Evolutionary conservation across 1,139 yeast genomes (phyloP), one percentile per base, ranked within the genome.

Genomic region (Taphrina pruni): DNA sequence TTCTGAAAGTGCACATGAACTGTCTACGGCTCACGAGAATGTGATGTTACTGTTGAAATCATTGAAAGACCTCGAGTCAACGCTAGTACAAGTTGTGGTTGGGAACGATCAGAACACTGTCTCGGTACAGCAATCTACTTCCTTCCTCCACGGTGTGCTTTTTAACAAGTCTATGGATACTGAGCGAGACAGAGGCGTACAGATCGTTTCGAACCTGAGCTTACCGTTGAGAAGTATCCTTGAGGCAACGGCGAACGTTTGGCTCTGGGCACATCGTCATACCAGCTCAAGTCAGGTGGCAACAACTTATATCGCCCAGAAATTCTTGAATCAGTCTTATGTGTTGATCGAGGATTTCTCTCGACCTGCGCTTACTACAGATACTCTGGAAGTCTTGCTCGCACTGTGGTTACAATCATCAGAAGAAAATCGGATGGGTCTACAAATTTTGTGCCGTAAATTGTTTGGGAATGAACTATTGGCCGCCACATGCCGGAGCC

Each of bases 11-110:
- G 26, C n/a, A 1, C 38, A 32, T 6, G 62, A 58, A 38, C 43
- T 32, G 26, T 45, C 43, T 6, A 58, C 62, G 32, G 62, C 62
- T 9, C 62, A 43, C 20, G 51, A 43, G 39, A 58, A 58, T 41
- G 52, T 58, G 12, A 43, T 45, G 39, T 48, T 43, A 14, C 20
- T 58, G 36, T 21, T 58, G 41, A 9, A 43, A 4, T 43, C 54
- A 7, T 39, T 58, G 17, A 32, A 58, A 6, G 41, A 50, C n/a
- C 41, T 32, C 46, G 62, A 6, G 41, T n/a, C 17, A 11, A 11
- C 54, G 2, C 36, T 50, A n/a, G 32, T n/a, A n/a, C 54, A 50
- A 21, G 54, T 2, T 20, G 36, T 21, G 12, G n/a, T 11, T 2
- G n/a, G n/a, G 9, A 26, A 17, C 21, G 54, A 50, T 11, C 36